Percentiles rank a stretch among this genome's conserved stretches.
Evolutionary conservation across 257 asterid species (phyloP).

Genomic region (Coffea eugenioides): DNA sequence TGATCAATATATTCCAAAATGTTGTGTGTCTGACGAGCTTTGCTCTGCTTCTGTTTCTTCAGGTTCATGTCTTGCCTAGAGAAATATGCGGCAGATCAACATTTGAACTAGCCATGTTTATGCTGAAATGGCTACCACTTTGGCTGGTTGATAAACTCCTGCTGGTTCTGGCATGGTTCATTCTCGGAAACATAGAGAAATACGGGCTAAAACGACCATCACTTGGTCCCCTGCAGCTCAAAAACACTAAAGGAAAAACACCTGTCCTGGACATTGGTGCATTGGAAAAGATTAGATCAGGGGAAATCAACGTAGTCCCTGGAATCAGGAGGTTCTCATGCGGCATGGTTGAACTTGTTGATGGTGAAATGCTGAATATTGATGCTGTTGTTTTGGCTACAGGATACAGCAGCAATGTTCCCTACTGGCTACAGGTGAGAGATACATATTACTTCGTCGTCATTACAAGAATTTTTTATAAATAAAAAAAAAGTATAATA

Average conservation of each 20-base stretch:
- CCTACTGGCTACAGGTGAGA: conserved; percentile 86
- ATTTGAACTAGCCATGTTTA: conserved; percentile 57
- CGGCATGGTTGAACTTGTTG: conserved; percentile 45
- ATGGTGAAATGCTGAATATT: conserved; percentile 46
- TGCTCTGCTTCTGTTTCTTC: conserved; percentile 17
- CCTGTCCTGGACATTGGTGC: conserved; percentile 91
- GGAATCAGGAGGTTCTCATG: conserved; percentile 59
- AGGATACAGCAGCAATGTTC: conserved; percentile 90
- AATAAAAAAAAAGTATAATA: not conserved
- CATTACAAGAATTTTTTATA: no score
- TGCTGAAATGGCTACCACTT: conserved; percentile 78
- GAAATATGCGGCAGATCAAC: conserved; percentile 75
- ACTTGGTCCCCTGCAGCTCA: conserved; percentile 67
- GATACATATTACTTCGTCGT: not conserved
- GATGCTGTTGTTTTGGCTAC: conserved; percentile 85
- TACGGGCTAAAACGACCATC: conserved; percentile 63
- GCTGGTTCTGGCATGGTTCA: conserved; percentile 62
- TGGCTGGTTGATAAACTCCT: conserved; percentile 79
- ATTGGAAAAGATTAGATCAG: conserved; percentile 54
- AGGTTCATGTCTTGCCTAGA: conserved; percentile 88
- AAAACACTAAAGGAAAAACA: conserved; percentile 66
- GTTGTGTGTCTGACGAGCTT: conserved; percentile 19
- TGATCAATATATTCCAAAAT: not conserved
- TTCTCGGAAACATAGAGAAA: conserved; percentile 63
- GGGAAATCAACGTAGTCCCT: conserved; percentile 53